These are phyloP conservation scores for Heracleum sosnowskyi DNA, from an alignment of 129 eudicot species.

Conservation along the genomic window DNA sequence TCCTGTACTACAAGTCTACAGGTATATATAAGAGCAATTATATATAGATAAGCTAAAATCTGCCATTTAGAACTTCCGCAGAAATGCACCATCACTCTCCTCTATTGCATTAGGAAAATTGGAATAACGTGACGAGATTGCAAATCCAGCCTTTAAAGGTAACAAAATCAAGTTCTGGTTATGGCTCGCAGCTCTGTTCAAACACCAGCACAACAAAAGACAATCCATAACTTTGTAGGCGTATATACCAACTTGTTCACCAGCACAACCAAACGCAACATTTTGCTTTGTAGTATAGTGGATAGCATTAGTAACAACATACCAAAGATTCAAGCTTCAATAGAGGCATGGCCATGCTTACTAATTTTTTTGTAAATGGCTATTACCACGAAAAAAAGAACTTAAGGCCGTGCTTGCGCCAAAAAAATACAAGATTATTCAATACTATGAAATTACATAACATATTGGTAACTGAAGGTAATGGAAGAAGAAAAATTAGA, in stretches of 20 bases:
- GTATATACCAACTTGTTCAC: neutral
- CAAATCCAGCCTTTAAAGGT: neutral
- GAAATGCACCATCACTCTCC: neutral
- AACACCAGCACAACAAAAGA: neutral
- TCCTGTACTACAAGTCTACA: neutral
- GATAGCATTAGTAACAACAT: neutral
- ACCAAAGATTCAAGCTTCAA: neutral
- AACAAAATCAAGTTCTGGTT: neutral
- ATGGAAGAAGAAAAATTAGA: neutral
- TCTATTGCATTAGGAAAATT: neutral
- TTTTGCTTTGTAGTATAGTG: neutral
- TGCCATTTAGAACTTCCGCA: neutral
- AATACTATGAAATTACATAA: neutral
- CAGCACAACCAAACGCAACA: neutral
- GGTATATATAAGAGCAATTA: neutral
- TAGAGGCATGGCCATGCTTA: neutral
- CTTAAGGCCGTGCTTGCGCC: neutral
- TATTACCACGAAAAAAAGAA: too few relatives aligned
- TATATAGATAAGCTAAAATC: neutral
- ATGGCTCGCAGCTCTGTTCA: neutral
- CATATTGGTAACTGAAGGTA: neutral
- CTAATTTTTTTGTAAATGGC: too few relatives aligned
- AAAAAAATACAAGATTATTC: neutral
- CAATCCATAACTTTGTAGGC: neutral
- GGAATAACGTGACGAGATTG: neutral